A percentile compares a stretch with the other conserved stretches of the same genome.
Evolutionary conservation across 352 stramenopile species (phyloP).

Genomic region (Lagenidium sp.): DNA sequence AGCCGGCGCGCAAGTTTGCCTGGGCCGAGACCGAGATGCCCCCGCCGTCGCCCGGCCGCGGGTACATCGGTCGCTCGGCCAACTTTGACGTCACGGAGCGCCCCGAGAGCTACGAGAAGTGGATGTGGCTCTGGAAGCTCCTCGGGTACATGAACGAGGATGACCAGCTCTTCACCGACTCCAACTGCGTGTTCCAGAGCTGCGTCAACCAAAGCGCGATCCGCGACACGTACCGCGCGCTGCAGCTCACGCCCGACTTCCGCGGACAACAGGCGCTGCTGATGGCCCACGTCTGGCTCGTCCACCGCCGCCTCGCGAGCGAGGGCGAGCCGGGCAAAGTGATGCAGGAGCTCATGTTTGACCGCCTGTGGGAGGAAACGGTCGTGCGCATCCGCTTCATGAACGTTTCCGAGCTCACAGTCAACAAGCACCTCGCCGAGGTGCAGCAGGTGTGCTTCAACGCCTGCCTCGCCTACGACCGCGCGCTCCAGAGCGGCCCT

Average conservation of each 20-base stretch:
- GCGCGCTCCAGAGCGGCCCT: conserved; percentile 56
- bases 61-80: conserved; percentile 53
- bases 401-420: conserved; percentile 91
- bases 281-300: conserved; percentile 94
- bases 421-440: conserved; percentile 95
- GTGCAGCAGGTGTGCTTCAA: conserved; percentile 95
- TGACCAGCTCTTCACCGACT: conserved; percentile 62
- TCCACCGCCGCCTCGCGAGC: conserved; percentile 89
- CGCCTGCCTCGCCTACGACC: conserved; percentile 92
- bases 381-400: conserved; percentile 87
- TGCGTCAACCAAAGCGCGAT: conserved; percentile 76
- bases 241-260: conserved; percentile 80
- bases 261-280: conserved; percentile 90
- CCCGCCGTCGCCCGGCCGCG: conserved; percentile 62
- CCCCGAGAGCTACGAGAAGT: conserved; percentile 50
- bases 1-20: conserved; percentile 30
- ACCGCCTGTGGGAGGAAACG: conserved; percentile 95
- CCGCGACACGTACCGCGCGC: conserved; percentile 58
- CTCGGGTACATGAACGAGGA: conserved; percentile 86
- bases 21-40: conserved; percentile 77
- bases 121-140: conserved; percentile 75
- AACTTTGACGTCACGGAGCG: conserved; percentile 80
- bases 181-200: conserved; percentile 70
- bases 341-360: conserved; percentile 95
- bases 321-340: conserved; percentile 73